Evolutionary conservation across 306 rosid species (phyloP).

Genomic region (Cucurbita argyrosperma): DNA sequence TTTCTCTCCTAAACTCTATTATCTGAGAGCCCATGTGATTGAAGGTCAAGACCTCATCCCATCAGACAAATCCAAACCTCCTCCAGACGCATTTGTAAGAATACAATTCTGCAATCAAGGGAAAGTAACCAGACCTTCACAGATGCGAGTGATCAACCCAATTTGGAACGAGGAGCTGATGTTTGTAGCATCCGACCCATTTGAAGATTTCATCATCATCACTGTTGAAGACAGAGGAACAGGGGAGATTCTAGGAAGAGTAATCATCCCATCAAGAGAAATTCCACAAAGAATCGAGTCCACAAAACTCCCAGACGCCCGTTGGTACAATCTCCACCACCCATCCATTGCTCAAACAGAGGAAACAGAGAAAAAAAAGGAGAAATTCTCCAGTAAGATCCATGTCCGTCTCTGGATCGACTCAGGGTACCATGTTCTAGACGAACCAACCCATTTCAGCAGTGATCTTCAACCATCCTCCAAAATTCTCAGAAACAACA

Average conservation of each 20-base stretch:
- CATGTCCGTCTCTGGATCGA: slow-evolving; percentile 57
- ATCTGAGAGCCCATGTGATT: slow-evolving; percentile 62
- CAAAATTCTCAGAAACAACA: slow-evolving; percentile 37
- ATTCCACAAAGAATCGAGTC: slow-evolving; percentile 35
- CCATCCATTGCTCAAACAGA: slow-evolving; percentile 23
- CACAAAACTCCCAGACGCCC: slow-evolving; percentile 48
- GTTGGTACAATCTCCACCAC: slow-evolving; percentile 59
- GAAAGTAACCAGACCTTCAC: slow-evolving; percentile 31
- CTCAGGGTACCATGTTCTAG: slow-evolving; percentile 80
- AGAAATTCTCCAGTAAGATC: slow-evolving; percentile 86
- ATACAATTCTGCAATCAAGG: slow-evolving; percentile 47
- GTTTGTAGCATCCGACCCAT: slow-evolving; percentile 86
- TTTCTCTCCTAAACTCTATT: slow-evolving; percentile 76
- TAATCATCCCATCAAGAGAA: slow-evolving; percentile 33
- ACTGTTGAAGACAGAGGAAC: slow-evolving; percentile 50
- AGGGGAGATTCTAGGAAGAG: slow-evolving; percentile 53
- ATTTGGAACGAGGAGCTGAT: slow-evolving; percentile 75
- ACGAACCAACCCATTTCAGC: slow-evolving; percentile 83
- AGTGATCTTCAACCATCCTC: slow-evolving; percentile 90
- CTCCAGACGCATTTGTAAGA: slow-evolving; percentile 34
- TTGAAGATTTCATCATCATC: slow-evolving; percentile 50
- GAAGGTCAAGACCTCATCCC: slow-evolving; percentile 84
- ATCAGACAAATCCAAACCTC: slow-evolving; percentile 33
- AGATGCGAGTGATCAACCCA: slow-evolving; percentile 29
- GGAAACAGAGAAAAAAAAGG: slow-evolving; percentile 58